A percentile compares a stretch with the other conserved stretches of the same genome.
Conservation (phyloP, 148 eudicot genomes). For the Chenopodium album region DNA sequence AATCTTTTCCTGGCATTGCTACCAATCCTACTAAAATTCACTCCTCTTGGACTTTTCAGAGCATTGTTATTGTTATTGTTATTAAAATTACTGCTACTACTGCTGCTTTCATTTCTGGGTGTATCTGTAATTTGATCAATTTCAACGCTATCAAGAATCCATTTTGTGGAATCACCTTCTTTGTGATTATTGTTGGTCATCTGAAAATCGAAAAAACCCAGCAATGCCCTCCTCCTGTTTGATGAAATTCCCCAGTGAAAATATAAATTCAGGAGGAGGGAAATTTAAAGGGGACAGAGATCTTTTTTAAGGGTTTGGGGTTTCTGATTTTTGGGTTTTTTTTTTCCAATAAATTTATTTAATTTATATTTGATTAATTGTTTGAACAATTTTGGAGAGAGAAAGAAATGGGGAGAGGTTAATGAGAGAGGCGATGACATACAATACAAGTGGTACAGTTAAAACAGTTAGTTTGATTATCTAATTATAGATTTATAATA, state of each 20-base stretch:
- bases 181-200: conserved; percentile 20
- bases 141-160: conserved; percentile 16
- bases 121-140: conserved; percentile 14
- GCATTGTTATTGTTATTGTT: neutral
- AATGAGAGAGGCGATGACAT: conserved; percentile 14
- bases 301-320: neutral
- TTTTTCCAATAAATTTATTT: neutral
- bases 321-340: neutral
- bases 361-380: neutral
- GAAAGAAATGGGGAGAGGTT: conserved; percentile 8
- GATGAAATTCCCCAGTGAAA: neutral
- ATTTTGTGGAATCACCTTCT: conserved; percentile 6
- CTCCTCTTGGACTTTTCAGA: conserved; percentile 10
- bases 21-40: conserved; percentile 20
- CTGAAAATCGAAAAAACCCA: neutral
- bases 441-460: conserved; percentile 19
- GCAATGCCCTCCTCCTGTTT: conserved; percentile 13
- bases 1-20: conserved; percentile 35
- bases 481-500: conserved; percentile 13
- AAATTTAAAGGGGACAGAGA: too few relatives aligned
- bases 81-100: neutral
- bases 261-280: neutral
- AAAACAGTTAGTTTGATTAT: conserved; percentile 19
- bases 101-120: neutral
- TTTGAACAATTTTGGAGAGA: conserved; percentile 11